These are phyloP conservation scores for Ophiostoma piceae DNA, from an alignment of 2,329 filamentous ascomycete species.

Conservation along the genomic window DNA sequence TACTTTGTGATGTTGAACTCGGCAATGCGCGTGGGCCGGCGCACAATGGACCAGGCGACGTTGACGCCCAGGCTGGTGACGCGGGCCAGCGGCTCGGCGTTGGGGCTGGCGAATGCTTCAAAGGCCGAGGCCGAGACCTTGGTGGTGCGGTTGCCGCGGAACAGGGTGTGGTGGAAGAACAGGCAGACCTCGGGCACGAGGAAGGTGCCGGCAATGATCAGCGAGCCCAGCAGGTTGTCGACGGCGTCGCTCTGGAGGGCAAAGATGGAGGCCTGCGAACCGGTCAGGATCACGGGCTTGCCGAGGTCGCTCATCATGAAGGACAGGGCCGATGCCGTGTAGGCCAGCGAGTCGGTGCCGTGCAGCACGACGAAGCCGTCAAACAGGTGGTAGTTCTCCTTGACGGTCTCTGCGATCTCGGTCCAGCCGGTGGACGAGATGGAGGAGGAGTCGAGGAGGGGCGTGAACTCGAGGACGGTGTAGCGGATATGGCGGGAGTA, in stretches of 20 bases:
- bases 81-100: slow-evolving; percentile 71
- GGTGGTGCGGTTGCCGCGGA: slow-evolving; percentile 80
- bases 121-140: slow-evolving; percentile 85
- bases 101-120: slow-evolving; percentile 84
- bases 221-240: slow-evolving; percentile 80
- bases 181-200: slow-evolving; percentile 89
- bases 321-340: slow-evolving; percentile 82
- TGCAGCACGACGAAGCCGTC: slow-evolving; percentile 90
- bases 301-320: slow-evolving; percentile 91
- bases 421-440: slow-evolving; percentile 85
- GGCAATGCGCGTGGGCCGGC: slow-evolving; percentile 67
- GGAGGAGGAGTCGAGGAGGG: slow-evolving; percentile 81
- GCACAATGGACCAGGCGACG: slow-evolving; percentile 73
- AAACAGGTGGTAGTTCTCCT: slow-evolving; percentile 79
- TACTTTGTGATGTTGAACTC: slow-evolving; percentile 69
- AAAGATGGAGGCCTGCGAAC: slow-evolving; percentile 79
- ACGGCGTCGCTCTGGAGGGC: slow-evolving; percentile 86
- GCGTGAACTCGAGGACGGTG: slow-evolving; percentile 75
- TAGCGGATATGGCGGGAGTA: slow-evolving; percentile 80
- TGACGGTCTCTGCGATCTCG: slow-evolving; percentile 72
- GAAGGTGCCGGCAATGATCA: slow-evolving; percentile 88
- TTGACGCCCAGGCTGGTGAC: slow-evolving; percentile 76
- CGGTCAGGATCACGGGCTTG: slow-evolving; percentile 84
- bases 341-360: slow-evolving; percentile 83
- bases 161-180: slow-evolving; percentile 89